Base-by-base conservation (phyloP, 192 early-diverging fungal species). In the Coemansia sp. region DNA sequence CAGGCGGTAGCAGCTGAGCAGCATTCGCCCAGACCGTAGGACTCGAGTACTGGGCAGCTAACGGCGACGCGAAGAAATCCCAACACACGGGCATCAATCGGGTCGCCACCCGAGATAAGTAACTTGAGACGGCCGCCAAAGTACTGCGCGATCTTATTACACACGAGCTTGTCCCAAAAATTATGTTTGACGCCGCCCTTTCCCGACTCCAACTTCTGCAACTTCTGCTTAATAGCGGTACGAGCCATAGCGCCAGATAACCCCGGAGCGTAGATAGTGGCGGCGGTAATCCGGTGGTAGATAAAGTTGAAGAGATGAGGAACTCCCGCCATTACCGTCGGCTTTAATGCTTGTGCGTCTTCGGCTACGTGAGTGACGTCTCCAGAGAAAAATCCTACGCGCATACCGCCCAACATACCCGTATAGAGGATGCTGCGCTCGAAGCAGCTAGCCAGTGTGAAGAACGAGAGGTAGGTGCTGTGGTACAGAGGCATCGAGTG, bases 251-350 rank as follows among this genome's bases (percentile, higher is more conserved):
- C 85, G 46, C 87, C 88, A 5, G 84, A 64, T 66, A 89, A 62
- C 16, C 90, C 89, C 1, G 88, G 81, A 0, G 89, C 87, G 27
- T 89, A 71, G 22, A 91, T 64, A 4, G 79, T 81, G 40, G 72
- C 72, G 5, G 83, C 75, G 0, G 72, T 63, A 27, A 98, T 89
- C 18, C 87, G 89, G 80, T 93, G 93, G 77, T 97, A 93, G 63
- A 97, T 90, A 64, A 90, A 86, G 81, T 94, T 96, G 79, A 95
- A 90, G 43, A 98, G 84, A 36, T 94, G 87, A 8, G 97, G 96
- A 2, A 98, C 97, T 1, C 93, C 90, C 38, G 85, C 81, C 82
- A 98, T 97, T 20, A 93, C 68, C 10, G 93, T 96, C 3, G 97
- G 97, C 66, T 88, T 85, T 55, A 98, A 86, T 22, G 86, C 76